Base-by-base conservation (phyloP, 2,329 filamentous ascomycete species). In the Helotiales sp. region DNA sequence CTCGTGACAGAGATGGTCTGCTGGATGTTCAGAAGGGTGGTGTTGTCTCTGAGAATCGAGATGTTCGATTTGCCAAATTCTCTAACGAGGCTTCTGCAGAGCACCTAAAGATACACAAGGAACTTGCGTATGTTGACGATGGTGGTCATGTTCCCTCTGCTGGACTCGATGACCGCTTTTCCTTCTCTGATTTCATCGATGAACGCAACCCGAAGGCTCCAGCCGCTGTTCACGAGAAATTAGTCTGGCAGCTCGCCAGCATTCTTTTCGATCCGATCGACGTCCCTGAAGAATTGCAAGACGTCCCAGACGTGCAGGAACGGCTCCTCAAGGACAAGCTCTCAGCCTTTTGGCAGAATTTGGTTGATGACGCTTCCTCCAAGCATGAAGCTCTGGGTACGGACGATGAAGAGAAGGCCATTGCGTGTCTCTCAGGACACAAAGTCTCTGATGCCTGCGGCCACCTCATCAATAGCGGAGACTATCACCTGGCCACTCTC, bases 401-500 rank as follows among this genome's bases (percentile, higher is more conserved):
- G 47, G 85, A 85, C 0, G 76, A 81, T 1, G 93, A 97, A 69
- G 91, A 96, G 70, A 92, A 91, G 71, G 93, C 93, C 0, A 79
- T 99, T 57, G 84, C 89, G 19, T 84, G 88, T 62, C 80, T 99
- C 7, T 89, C 91, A 17, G 88, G 87, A 8, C 87, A 96, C 70
- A 87, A 90, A 46, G 77, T 96, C 49, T 80, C 86, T 5, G 90
- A 96, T 58, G 95, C 95, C 10, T 97, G 93, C 74, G 88, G 88
- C 63, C 79, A 87, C 57, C 81, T 99, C 5, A 74, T 93, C 6
- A 85, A 88, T 25, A 88, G 86, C 63, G 87, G 87, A 63, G 86
- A 98, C 68, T 89, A 90, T 62, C 89, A 90, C 52, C 82, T 98
- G n/a, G 91, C 90, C 5, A 93, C 90, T 1, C 79, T 98, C 38